Conservation (phyloP, 2,329 filamentous ascomycete genomes). For the Hypoxylon sp. region DNA sequence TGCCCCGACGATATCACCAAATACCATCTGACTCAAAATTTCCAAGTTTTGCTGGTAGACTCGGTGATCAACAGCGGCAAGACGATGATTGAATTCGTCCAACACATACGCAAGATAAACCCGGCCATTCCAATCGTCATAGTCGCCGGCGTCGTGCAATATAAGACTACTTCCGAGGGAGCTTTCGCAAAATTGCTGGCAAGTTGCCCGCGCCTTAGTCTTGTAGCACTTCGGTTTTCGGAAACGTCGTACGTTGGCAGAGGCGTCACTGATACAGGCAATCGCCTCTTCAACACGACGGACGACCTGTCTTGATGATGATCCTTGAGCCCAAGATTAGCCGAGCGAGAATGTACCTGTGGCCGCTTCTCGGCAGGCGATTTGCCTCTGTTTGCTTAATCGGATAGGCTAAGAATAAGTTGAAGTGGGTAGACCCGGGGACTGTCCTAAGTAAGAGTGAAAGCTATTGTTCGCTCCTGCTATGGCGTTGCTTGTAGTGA, state of each 20-base stretch:
- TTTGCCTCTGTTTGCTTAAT: background rate
- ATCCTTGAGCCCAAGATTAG: background rate
- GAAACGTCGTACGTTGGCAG: slow-evolving; percentile 68
- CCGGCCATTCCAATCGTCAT: slow-evolving; percentile 62
- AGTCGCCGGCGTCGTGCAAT: slow-evolving; percentile 68
- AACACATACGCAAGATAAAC: slow-evolving; percentile 58
- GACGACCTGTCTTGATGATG: slow-evolving; percentile 53
- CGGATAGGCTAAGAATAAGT: background rate
- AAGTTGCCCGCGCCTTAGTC: slow-evolving; percentile 33
- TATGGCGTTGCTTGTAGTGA: background rate
- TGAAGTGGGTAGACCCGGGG: background rate
- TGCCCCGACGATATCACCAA: slow-evolving; percentile 57
- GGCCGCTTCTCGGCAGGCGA: background rate
- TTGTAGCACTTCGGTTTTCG: slow-evolving; percentile 68
- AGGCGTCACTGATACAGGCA: slow-evolving; percentile 68
- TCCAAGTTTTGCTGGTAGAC: slow-evolving; percentile 68
- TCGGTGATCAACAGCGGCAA: slow-evolving; percentile 71
- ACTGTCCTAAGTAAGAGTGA: background rate
- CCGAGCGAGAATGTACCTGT: background rate
- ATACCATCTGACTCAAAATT: slow-evolving; percentile 56
- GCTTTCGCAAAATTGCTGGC: slow-evolving; percentile 14
- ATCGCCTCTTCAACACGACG: slow-evolving; percentile 71
- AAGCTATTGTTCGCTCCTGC: background rate
- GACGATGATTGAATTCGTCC: slow-evolving; percentile 62
- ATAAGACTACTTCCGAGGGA: slow-evolving; percentile 42